These are phyloP conservation scores for Microsporum canis DNA, from an alignment of 2,329 filamentous ascomycete genomes.

Conservation along the genomic window DNA sequence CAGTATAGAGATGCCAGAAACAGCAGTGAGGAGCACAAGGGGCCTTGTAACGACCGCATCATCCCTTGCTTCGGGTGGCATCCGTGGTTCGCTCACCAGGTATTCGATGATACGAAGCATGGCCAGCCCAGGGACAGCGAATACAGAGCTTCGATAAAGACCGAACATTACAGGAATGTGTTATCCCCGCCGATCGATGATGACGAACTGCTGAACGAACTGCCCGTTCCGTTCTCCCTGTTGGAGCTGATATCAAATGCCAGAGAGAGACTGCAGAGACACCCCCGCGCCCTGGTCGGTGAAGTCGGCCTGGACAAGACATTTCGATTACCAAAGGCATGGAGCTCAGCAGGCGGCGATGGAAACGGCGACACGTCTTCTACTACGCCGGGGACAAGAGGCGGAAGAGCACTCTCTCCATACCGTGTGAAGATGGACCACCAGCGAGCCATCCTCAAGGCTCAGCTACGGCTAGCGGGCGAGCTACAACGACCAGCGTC, in stretches of 20 bases:
- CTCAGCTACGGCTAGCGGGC: conserved; percentile 49
- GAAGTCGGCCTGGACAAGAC: conserved; percentile 52
- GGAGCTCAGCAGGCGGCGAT: conserved; percentile 25
- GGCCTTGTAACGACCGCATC: conserved; percentile 32
- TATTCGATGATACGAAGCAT: conserved; percentile 36
- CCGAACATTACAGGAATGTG: conserved; percentile 44
- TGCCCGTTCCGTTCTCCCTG: conserved; percentile 46
- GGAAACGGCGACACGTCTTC: conserved; percentile 12
- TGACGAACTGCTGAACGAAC: conserved; percentile 35
- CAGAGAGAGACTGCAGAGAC: conserved; percentile 35
- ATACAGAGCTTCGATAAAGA: conserved; percentile 17
- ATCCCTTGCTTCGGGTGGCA: conserved; percentile 57
- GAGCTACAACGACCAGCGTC: conserved; percentile 48
- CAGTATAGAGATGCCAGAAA: conserved; percentile 1
- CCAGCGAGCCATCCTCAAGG: conserved; percentile 46
- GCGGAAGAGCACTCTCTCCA: conserved; percentile 47
- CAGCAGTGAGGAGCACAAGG: no score
- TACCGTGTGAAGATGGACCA: conserved; percentile 48
- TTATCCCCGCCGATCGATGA: conserved; percentile 42
- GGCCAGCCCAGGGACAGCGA: conserved; percentile 17
- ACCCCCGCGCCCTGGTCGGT: conserved; percentile 48
- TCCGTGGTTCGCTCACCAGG: conserved; percentile 56
- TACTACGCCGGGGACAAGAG: conserved; percentile 49
- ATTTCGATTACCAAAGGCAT: conserved; percentile 48
- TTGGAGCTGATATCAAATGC: conserved; percentile 42